Evolutionary conservation across 2,329 filamentous ascomycete species (phyloP), one percentile per base, ranked within the genome.

Genomic region (Lojkania enalia): DNA sequence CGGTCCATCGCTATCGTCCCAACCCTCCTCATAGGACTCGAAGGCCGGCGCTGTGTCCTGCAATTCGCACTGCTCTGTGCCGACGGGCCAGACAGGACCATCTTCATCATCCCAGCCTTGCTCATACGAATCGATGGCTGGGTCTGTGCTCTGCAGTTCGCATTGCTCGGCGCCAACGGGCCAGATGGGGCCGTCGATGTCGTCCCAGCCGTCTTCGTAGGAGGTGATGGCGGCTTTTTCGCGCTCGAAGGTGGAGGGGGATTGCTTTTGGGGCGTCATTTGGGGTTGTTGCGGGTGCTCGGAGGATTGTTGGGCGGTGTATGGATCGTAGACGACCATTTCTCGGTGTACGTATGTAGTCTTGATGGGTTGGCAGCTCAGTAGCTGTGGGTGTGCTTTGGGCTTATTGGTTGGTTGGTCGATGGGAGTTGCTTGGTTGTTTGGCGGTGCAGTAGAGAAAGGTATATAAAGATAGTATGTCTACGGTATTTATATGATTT

Each of bases 121-220:
- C 39, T 61, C 58, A 44, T 60, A 64, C 7, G 55, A 54, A 5
- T 38, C 49, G 4, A 63, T 56, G 4, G 54, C 39, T 20, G 20
- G 39, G 29, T 9, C 15, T n/a, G 20, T 7, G 30, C 20, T 16
- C 14, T 36, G 18, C 2, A 49, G 39, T 20, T 42, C 43, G 41
- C 57, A 61, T 43, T 61, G 58, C n/a, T 54, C 47, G 27, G 51
- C 53, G 25, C 57, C 58, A 1, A 58, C 38, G 5, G 56, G 58
- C 54, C 51, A 61, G 20, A 57, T 31, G 7, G 57, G 61, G 2
- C 55, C 58, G 29, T 63, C 60, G 55, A 53, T 60, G 20, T 52
- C 44, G 46, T 63, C 60, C 54, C 55, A 61, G 5, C 55, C 58
- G 19, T 61, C 47, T 37, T 61, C 58, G 44, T 61, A 64, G n/a